Evolutionary conservation across 495 filamentous ascomycete genomes (phyloP), one percentile per base, ranked within the genome.

Genomic region (Hyphodiscus hymeniophilus): DNA sequence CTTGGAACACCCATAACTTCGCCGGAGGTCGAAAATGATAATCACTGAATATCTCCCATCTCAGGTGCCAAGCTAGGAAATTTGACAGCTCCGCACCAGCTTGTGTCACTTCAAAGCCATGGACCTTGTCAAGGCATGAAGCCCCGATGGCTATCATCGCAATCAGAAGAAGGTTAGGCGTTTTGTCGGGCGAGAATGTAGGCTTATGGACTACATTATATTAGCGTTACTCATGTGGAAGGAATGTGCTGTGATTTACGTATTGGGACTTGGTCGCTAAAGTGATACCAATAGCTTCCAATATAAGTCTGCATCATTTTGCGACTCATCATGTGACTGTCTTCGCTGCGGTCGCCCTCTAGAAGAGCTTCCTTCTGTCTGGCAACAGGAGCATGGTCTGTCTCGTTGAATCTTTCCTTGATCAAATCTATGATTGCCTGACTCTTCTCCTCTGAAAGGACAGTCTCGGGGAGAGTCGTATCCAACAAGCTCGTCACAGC

Each of bases 1-100:
- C 84, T 61, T 98, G 92, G 65, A 97, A 96, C 16, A 95, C 77
- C 92, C 92, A 98, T n/a, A 98, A 72, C 65, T 94, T 92, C 13
- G 92, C 92, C 3, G 92, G 91, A 7, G 92, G 90, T n/a, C 84
- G 72, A 64, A 91, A 95, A 63, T 94, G 89, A 21, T 76, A 73
- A 61, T 95, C 85, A 68, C 85, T 89, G 59, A 97, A 96, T 11
- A 68, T 67, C 45, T 58, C 55, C 84, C 90, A 95, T 23, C 92
- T 76, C 10, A 97, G 66, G 69, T 94, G 87, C 85, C 85, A 91
- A 2, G 88, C 86, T 30, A 96, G 68, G 60, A 95, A 92, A 60
- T 84, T 85, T 33, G 89, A 84, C 22, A 97, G 68, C 46, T 88
- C 77, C 2, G 84, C 80, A 11, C 84, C 86, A 15, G 77, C 75